phyloP scores from a whole-genome alignment of 495 filamentous ascomycete species.

The Neurospora sp. region DNA sequence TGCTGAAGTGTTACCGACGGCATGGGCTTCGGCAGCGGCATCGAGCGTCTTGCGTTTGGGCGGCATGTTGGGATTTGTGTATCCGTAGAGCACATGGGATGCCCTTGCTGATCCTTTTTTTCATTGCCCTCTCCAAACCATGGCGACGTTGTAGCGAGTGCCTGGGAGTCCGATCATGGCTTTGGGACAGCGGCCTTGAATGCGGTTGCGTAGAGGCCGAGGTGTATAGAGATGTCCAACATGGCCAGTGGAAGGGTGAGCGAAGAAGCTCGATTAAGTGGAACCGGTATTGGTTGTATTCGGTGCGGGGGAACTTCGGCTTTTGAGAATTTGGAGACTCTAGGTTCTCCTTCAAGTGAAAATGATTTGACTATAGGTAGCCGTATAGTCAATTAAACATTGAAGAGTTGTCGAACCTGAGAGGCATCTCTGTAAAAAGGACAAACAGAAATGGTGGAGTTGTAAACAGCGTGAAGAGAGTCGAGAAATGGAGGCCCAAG shows the following conservation, averaged over 20 bases:
- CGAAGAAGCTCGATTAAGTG: not conserved
- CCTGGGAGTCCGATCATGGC: not conserved
- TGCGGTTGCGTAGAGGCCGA: not conserved
- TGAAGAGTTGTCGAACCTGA: not conserved
- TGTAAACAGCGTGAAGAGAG: not conserved
- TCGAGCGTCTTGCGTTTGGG: constrained; percentile 13
- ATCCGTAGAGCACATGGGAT: not conserved
- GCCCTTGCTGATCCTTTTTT: not conserved
- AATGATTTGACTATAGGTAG: not conserved
- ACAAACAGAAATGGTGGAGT: not conserved
- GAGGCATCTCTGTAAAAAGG: not conserved
- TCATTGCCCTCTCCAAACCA: constrained; percentile 1
- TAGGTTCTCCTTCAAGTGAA: not conserved
- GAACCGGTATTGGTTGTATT: not conserved
- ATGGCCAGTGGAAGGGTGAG: not conserved
- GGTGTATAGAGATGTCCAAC: not conserved
- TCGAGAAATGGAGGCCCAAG: not conserved
- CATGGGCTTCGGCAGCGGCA: not conserved
- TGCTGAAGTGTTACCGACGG: not conserved
- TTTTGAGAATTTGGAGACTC: not conserved
- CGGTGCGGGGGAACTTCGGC: not conserved
- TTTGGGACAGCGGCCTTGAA: not conserved
- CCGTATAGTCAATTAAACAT: not conserved
- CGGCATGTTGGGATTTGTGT: constrained; percentile 7
- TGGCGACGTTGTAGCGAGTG: not conserved